phyloP scores from a whole-genome alignment of 108 stramenopile genomes.

The Nitzschia sp. region DNA sequence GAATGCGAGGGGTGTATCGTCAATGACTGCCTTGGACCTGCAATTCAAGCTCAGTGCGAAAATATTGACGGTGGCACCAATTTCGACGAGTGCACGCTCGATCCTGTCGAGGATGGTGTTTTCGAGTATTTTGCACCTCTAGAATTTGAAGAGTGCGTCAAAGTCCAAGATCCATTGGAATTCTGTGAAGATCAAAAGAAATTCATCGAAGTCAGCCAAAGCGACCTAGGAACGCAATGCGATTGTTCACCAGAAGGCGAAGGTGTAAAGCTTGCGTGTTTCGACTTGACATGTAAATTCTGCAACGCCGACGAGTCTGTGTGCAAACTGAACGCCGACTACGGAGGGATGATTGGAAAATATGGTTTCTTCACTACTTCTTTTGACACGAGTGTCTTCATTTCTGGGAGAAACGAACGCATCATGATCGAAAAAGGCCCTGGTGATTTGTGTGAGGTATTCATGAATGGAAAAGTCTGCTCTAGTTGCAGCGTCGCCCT shows the following conservation, averaged over 20 bases:
- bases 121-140: neutral
- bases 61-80: neutral
- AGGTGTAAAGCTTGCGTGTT: neutral
- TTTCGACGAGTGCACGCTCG: neutral
- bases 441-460: neutral
- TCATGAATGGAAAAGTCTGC: neutral
- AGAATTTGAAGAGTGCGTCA: neutral
- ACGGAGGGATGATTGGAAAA: conserved; percentile 1
- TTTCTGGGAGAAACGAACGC: neutral
- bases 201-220: neutral
- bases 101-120: neutral
- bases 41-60: no score
- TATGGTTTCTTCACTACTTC: neutral
- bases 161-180: neutral
- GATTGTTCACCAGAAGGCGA: neutral
- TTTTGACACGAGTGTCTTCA: neutral
- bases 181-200: conserved; percentile 6
- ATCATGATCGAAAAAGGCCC: neutral
- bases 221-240: neutral
- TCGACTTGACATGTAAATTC: neutral
- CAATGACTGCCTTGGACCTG: no score
- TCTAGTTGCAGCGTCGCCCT: neutral
- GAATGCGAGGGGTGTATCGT: no score
- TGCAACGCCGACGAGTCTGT: neutral
- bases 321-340: neutral